phyloP scores from a whole-genome alignment of 129 eudicot genomes.

The Flaveria brownii region DNA sequence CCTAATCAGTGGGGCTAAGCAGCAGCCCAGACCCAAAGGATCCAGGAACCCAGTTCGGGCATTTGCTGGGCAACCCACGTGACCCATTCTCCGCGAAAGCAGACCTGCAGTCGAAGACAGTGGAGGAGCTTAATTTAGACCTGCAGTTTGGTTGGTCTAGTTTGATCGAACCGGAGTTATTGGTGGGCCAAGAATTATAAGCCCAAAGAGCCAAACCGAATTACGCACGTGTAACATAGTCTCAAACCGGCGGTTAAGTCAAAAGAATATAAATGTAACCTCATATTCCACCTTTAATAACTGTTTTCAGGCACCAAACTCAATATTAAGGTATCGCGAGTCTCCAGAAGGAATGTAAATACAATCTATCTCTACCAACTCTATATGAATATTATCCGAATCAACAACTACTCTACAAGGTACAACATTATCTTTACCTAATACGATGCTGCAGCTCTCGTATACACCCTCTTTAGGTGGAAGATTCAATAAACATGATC shows the following conservation, averaged over 20 bases:
- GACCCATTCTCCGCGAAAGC: too few species aligned
- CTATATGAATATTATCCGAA: slow-evolving; percentile 57
- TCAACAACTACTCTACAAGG: slow-evolving; percentile 77
- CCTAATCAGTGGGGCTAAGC: too few species aligned
- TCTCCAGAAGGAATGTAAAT: slow-evolving; percentile 35
- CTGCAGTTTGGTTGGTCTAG: background rate
- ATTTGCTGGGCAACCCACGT: too few species aligned
- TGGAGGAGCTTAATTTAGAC: background rate
- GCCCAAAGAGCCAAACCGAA: background rate
- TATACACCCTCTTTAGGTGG: slow-evolving; percentile 90
- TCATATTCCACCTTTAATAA: slow-evolving; percentile 15
- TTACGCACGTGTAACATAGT: background rate
- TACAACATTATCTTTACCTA: slow-evolving; percentile 42
- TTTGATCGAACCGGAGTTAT: background rate
- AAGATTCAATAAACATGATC: slow-evolving; percentile 71
- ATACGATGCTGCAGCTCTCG: slow-evolving; percentile 52
- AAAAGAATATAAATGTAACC: background rate
- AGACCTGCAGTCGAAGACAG: too few species aligned
- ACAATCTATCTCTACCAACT: slow-evolving; percentile 50
- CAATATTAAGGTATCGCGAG: slow-evolving; percentile 56
- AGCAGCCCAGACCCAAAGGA: too few species aligned
- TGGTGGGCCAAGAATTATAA: background rate
- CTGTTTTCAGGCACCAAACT: slow-evolving; percentile 50
- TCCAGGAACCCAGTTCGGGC: too few species aligned
- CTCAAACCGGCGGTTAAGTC: background rate